Conservation (phyloP, 208 protist genomes). For the Spongospora subterranea region DNA sequence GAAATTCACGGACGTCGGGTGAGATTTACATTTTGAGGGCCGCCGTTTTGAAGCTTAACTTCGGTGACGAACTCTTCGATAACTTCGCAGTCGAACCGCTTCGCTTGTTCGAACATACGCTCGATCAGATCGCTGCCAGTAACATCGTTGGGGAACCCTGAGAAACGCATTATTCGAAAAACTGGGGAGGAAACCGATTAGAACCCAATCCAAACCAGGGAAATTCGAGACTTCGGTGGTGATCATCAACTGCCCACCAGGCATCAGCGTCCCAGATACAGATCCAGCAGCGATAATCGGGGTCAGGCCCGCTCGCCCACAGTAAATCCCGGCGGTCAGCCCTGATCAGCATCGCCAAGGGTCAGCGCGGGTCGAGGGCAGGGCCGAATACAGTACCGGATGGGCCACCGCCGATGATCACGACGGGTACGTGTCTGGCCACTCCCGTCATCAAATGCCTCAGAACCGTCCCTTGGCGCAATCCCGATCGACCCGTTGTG, state of each 20-base stretch:
- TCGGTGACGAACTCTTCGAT: slow-evolving; percentile 69
- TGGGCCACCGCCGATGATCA: slow-evolving; percentile 77
- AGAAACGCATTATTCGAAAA: background rate
- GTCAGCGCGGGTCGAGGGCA: background rate
- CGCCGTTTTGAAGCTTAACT: slow-evolving; percentile 68
- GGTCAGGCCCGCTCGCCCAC: slow-evolving; percentile 72
- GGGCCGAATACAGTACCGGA: background rate
- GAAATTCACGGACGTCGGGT: background rate
- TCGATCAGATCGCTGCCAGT: slow-evolving; percentile 73
- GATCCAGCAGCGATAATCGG: slow-evolving; percentile 72
- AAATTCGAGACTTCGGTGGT: slow-evolving; percentile 83
- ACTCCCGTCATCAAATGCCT: background rate
- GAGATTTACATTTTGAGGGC: background rate
- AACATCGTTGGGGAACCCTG: slow-evolving; percentile 70
- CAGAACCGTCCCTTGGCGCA: too few relatives aligned
- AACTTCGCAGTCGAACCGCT: slow-evolving; percentile 64
- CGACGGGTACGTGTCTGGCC: slow-evolving; percentile 59
- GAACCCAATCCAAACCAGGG: slow-evolving; percentile 69
- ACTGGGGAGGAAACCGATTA: background rate
- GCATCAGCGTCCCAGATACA: slow-evolving; percentile 67
- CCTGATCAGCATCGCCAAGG: slow-evolving; percentile 59
- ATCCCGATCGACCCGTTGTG: too few relatives aligned
- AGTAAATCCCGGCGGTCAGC: slow-evolving; percentile 80
- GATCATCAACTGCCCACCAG: slow-evolving; percentile 80
- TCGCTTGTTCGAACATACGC: slow-evolving; percentile 69